phyloP scores from a whole-genome alignment of 148 eudicot species.

The Dianthus caryophyllus region DNA sequence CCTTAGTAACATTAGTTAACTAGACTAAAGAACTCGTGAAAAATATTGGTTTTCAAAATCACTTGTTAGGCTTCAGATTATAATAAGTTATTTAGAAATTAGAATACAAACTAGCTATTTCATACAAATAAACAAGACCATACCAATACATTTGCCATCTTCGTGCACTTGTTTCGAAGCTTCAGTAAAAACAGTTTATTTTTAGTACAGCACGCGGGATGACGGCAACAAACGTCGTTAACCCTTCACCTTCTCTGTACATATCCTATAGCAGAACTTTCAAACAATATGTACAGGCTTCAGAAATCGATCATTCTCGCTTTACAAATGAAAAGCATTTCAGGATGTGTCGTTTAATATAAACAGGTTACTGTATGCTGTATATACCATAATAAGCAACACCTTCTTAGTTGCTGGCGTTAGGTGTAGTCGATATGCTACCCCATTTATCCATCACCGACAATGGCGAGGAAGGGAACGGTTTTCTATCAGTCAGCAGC shows the following conservation, averaged over 20 bases:
- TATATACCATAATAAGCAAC: background rate
- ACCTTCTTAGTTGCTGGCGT: slow-evolving; percentile 29
- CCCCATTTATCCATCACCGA: slow-evolving; percentile 48
- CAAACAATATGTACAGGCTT: slow-evolving; percentile 12
- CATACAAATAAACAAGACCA: background rate
- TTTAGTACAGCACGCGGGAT: background rate
- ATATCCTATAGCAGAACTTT: slow-evolving; percentile 11
- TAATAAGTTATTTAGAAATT: background rate
- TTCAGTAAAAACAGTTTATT: background rate
- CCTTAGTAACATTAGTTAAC: too few relatives aligned
- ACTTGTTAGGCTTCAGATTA: background rate
- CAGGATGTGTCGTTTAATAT: slow-evolving; percentile 3
- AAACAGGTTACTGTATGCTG: background rate
- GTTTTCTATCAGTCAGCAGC: slow-evolving; percentile 22
- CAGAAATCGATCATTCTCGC: slow-evolving; percentile 3
- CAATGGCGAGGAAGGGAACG: slow-evolving; percentile 32
- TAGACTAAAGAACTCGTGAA: too few relatives aligned
- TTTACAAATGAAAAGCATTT: background rate
- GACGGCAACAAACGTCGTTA: background rate
- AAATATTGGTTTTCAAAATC: background rate
- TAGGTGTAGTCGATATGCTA: slow-evolving; percentile 39
- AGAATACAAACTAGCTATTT: too few relatives aligned
- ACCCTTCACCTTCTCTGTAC: slow-evolving; percentile 12
- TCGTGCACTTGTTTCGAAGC: background rate
- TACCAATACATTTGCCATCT: background rate